A percentile compares a stretch with the other conserved stretches of the same genome.
Evolutionary conservation across 1,139 yeast genomes (phyloP).

Genomic region (Sugiyamaella pinicola): DNA sequence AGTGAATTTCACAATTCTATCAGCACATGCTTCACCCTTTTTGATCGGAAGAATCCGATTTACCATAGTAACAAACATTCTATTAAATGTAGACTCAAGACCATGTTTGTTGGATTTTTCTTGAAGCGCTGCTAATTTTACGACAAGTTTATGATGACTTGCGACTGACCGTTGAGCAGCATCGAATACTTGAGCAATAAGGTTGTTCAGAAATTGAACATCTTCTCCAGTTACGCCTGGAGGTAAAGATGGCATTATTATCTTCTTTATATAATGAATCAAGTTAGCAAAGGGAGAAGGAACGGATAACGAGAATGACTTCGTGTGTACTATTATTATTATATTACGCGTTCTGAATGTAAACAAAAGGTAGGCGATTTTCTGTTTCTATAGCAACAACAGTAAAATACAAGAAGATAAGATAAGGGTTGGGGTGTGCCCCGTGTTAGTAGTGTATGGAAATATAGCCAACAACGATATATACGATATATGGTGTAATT

Average conservation of each 20-base stretch:
- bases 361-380: background rate
- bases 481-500: too few relatives aligned
- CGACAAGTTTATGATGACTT: slow-evolving; percentile 74
- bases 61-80: slow-evolving; percentile 60
- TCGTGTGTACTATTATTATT: too few relatives aligned
- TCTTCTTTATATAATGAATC: background rate
- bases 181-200: slow-evolving; percentile 69
- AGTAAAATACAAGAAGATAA: background rate
- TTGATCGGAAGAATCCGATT: slow-evolving; percentile 68
- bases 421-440: background rate
- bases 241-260: slow-evolving; percentile 21
- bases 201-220: slow-evolving; percentile 27
- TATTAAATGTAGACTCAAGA: slow-evolving; percentile 59
- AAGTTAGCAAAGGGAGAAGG: background rate
- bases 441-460: too few relatives aligned
- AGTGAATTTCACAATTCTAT: slow-evolving; percentile 72
- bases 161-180: slow-evolving; percentile 76
- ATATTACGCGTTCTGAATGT: background rate
- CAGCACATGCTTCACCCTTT: slow-evolving; percentile 73
- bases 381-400: background rate
- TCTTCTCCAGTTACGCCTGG: slow-evolving; percentile 30
- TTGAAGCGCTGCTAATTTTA: slow-evolving; percentile 63
- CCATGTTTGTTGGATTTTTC: slow-evolving; percentile 55
- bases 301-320: background rate
- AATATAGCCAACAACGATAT: too few relatives aligned